Conservation (phyloP, 1,284 basidiomycete genomes). For the Inonotus obliquus region DNA sequence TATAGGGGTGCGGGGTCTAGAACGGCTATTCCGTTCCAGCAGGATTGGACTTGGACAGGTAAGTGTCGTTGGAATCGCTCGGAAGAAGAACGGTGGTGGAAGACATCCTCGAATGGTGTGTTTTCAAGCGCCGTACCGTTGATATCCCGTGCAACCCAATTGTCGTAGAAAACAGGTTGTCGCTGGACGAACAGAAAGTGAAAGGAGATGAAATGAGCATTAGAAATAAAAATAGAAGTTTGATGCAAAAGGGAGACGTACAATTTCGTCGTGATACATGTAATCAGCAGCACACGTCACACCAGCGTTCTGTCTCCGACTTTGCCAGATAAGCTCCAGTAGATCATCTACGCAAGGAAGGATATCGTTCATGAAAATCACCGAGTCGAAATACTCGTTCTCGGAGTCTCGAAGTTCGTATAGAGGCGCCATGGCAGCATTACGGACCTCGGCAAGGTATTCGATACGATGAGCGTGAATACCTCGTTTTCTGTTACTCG, state of each 20-base stretch:
- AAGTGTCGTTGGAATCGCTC: slow-evolving; percentile 85
- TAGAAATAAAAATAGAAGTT: not conserved
- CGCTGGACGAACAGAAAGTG: slow-evolving; percentile 33
- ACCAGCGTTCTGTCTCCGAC: slow-evolving; percentile 85
- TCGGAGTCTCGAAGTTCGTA: slow-evolving; percentile 88
- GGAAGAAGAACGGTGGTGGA: slow-evolving; percentile 75
- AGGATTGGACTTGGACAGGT: slow-evolving; percentile 91
- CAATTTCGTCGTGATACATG: slow-evolving; percentile 95
- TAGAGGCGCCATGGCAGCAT: slow-evolving; percentile 88
- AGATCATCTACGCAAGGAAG: slow-evolving; percentile 93
- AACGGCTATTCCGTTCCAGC: slow-evolving; percentile 95
- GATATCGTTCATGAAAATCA: slow-evolving; percentile 98
- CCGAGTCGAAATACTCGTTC: slow-evolving; percentile 89
- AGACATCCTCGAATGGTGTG: slow-evolving; percentile 89
- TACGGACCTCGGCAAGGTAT: slow-evolving; percentile 95
- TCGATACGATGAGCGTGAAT: slow-evolving; percentile 99
- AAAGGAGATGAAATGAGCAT: slow-evolving; percentile 3
- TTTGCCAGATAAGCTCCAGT: slow-evolving; percentile 94
- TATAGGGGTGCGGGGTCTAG: slow-evolving; percentile 94
- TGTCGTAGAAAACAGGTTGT: slow-evolving; percentile 93
- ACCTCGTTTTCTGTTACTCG: slow-evolving; percentile 84
- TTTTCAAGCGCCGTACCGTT: slow-evolving; percentile 97
- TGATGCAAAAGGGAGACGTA: slow-evolving; percentile 33
- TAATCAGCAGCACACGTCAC: slow-evolving; percentile 96
- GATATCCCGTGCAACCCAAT: slow-evolving; percentile 96